Evolutionary conservation across 139 green algal genomes (phyloP).

Genomic region (Asterochloris sp.): DNA sequence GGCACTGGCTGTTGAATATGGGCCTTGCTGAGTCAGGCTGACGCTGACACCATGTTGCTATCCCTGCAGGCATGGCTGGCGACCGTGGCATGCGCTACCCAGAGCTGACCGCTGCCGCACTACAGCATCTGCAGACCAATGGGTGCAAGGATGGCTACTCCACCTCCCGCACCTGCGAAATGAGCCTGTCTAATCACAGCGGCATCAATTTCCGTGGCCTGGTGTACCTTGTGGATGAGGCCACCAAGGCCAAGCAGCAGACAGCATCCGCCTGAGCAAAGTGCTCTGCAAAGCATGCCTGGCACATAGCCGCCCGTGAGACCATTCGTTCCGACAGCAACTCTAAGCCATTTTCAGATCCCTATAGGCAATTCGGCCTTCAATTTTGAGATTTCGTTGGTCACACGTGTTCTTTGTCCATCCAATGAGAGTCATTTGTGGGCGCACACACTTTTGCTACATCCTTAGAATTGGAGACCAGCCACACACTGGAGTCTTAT

Average conservation of each 20-base stretch:
- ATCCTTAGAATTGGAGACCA: too few species aligned
- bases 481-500: too few species aligned
- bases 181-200: slow-evolving; percentile 86
- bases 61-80: slow-evolving; percentile 79
- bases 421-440: too few species aligned
- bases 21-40: too few species aligned
- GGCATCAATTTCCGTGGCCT: slow-evolving; percentile 92
- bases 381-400: too few species aligned
- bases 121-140: slow-evolving; percentile 62
- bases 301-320: neutral
- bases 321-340: too few species aligned
- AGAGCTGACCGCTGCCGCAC: slow-evolving; percentile 78
- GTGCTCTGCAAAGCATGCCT: neutral
- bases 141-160: slow-evolving; percentile 90
- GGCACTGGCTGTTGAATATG: too few species aligned
- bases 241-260: slow-evolving; percentile 69
- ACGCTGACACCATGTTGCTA: too few species aligned
- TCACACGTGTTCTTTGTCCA: too few species aligned
- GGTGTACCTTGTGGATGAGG: slow-evolving; percentile 93
- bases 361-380: too few species aligned
- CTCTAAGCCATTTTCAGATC: too few species aligned
- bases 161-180: slow-evolving; percentile 92
- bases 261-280: slow-evolving; percentile 8
- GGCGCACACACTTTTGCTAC: too few species aligned
- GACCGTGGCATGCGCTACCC: slow-evolving; percentile 94